Evolutionary conservation across 192 early-diverging fungal genomes (phyloP).

Genomic region (Jimgerdemannia lactiflua): DNA sequence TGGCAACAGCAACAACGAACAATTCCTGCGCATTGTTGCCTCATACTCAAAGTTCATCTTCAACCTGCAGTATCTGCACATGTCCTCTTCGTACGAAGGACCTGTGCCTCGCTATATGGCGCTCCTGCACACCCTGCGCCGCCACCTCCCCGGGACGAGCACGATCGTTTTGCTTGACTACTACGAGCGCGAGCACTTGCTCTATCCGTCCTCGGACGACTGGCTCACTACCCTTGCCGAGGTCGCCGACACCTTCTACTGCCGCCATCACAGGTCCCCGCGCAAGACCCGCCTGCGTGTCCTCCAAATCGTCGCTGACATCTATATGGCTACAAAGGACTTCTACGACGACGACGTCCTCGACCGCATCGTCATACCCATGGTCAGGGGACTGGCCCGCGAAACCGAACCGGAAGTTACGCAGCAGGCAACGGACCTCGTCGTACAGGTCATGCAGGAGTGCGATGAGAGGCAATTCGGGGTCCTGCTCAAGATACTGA

Average conservation of each 20-base stretch:
- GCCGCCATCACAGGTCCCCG: constrained; percentile 3
- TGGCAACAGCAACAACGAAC: neutral
- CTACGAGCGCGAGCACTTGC: constrained; percentile 46
- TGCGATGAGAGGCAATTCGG: constrained; percentile 30
- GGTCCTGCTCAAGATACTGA: constrained; percentile 28
- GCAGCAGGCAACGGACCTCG: constrained; percentile 28
- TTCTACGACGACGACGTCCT: constrained; percentile 45
- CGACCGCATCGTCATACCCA: constrained; percentile 39
- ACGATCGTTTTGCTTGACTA: constrained; percentile 43
- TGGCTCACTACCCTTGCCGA: constrained; percentile 47
- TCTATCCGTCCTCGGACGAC: constrained; percentile 50
- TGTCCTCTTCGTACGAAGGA: constrained; percentile 20
- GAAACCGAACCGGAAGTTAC: constrained; percentile 36
- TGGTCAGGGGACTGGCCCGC: constrained; percentile 29
- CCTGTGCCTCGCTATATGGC: constrained; percentile 43
- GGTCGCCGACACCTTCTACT: constrained; percentile 39
- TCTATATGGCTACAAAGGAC: constrained; percentile 48
- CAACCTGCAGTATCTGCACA: constrained; percentile 23
- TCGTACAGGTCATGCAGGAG: constrained; percentile 32
- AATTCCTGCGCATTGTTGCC: constrained; percentile 8
- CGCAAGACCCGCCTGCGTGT: constrained; percentile 25
- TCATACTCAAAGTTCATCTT: constrained; percentile 28
- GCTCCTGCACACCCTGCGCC: constrained; percentile 38
- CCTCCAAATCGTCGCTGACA: constrained; percentile 38
- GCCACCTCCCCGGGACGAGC: constrained; percentile 37